Evolutionary conservation across 306 rosid genomes (phyloP), one percentile per base, ranked within the genome.

Genomic region (Vigna reflexopilosa): DNA sequence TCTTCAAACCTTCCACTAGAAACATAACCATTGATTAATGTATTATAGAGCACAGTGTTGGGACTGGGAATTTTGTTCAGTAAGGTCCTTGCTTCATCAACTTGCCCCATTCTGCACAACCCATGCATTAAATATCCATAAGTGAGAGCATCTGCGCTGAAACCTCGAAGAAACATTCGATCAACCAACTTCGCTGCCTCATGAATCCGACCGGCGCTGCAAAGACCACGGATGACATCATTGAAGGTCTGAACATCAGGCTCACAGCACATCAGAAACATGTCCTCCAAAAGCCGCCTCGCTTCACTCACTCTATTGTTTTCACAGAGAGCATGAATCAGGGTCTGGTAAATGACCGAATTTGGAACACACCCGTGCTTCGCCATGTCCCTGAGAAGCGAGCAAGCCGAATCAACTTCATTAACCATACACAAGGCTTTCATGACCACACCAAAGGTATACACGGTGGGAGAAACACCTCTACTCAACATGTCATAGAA

Each of bases 231-330:
- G 73, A 92, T 86, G 63, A 91, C 86, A 86, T 95, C 96, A 80
- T 89, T 88, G 77, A 95, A 85, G 71, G 98, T 95, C 89, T 89
- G 89, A 73, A 92, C 96, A 80, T 95, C 97, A 70, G 98, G 98
- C 65, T 84, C 65, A 75, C 98, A 95, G n/a, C 95, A 93, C 98
- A 95, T 95, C 81, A 92, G 76, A 80, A 89, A 82, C 98, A 95
- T 92, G 77, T 95, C 98, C 77, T 93, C 98, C 69, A 95, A 82
- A 48, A 95, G 90, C 67, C 38, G 86, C 85, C 80, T 16, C 1
- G 97, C 96, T 63, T 95, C 98, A 81, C 58, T 87, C 48, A 87
- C 93, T 59, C 87, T 83, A 32, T 87, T 85, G 77, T 67, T 92
- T 82, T 82, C 85, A 20, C 90, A 85, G n/a, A n/a, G n/a, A n/a